phyloP scores from a whole-genome alignment of 176 grass and related monocot species.

The Zoysia pacifica region DNA sequence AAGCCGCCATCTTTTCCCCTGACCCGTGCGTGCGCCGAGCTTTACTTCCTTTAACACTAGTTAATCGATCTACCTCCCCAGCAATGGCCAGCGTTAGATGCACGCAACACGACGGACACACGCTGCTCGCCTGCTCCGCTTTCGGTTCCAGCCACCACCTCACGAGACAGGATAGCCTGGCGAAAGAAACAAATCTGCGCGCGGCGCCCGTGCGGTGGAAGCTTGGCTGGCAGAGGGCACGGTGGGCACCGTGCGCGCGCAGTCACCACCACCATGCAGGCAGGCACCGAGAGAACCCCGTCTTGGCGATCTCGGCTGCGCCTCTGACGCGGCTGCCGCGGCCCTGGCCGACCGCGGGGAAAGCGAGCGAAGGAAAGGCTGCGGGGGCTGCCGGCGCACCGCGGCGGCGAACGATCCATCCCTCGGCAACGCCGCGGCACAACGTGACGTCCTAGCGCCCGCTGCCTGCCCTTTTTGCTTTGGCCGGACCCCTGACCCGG shows the following conservation, averaged over 20 bases:
- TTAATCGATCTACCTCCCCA: too few relatives aligned
- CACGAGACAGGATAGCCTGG: not conserved
- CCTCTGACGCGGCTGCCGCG: constrained; percentile 41
- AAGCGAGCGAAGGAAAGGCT: constrained; percentile 21
- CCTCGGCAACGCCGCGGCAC: constrained; percentile 29
- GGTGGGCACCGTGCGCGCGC: not conserved
- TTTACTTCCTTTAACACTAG: not conserved
- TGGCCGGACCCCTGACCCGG: not conserved
- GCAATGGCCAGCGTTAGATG: too few relatives aligned
- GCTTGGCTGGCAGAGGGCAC: constrained; percentile 26
- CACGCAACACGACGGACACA: too few relatives aligned
- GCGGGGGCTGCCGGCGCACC: not conserved
- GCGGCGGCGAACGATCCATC: not conserved
- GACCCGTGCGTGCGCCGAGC: not conserved
- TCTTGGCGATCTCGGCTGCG: not conserved
- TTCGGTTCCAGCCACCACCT: too few relatives aligned
- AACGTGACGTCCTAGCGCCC: constrained; percentile 46
- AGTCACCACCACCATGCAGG: not conserved
- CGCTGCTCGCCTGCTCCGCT: too few relatives aligned
- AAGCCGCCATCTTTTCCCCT: not conserved
- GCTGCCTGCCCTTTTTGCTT: constrained; percentile 23
- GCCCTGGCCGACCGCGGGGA: constrained; percentile 44
- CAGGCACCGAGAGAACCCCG: not conserved
- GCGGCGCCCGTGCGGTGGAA: constrained; percentile 11
- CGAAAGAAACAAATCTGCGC: not conserved